Percentiles rank a stretch among this genome's conserved stretches.
Conservation (phyloP, 306 rosid species). For the Trichosanthes cucumerina region DNA sequence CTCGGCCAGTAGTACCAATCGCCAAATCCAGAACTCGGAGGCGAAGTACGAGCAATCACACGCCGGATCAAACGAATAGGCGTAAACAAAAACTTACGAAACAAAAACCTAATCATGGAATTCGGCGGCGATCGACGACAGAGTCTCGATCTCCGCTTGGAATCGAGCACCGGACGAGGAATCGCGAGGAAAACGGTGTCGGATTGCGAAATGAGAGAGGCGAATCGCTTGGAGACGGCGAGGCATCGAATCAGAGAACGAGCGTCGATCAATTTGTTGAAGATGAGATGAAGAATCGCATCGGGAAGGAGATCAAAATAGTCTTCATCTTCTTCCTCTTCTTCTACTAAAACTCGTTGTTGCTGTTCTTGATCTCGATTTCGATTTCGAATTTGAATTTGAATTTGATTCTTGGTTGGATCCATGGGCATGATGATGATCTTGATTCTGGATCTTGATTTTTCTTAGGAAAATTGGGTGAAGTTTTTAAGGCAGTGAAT, state of each 20-base stretch:
- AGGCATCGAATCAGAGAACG: conserved; percentile 26
- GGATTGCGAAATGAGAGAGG: conserved; percentile 15
- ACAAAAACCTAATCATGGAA: not conserved
- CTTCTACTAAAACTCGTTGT: not conserved
- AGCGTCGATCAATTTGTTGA: conserved; percentile 25
- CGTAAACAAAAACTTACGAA: conserved; percentile 4
- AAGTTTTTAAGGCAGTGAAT: not conserved
- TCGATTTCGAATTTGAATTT: not conserved
- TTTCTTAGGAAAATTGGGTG: not conserved
- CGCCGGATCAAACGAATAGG: conserved; percentile 16
- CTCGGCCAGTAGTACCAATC: conserved; percentile 14
- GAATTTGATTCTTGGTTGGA: not conserved
- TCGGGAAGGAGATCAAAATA: conserved; percentile 25
- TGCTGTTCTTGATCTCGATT: not conserved
- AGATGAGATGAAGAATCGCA: conserved; percentile 18
- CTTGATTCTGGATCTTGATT: not conserved
- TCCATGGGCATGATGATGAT: not conserved
- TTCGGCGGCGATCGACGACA: not conserved
- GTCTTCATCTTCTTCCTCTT: conserved; percentile 3
- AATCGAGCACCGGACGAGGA: not conserved
- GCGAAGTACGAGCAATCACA: conserved; percentile 1
- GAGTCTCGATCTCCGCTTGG: not conserved
- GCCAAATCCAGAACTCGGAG: not conserved
- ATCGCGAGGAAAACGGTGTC: conserved; percentile 24
- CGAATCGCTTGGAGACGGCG: conserved; percentile 28